A percentile compares a stretch with the other conserved stretches of the same genome.
phyloP scores from a whole-genome alignment of 2,329 filamentous ascomycete genomes.

The Ophiostoma quercus region DNA sequence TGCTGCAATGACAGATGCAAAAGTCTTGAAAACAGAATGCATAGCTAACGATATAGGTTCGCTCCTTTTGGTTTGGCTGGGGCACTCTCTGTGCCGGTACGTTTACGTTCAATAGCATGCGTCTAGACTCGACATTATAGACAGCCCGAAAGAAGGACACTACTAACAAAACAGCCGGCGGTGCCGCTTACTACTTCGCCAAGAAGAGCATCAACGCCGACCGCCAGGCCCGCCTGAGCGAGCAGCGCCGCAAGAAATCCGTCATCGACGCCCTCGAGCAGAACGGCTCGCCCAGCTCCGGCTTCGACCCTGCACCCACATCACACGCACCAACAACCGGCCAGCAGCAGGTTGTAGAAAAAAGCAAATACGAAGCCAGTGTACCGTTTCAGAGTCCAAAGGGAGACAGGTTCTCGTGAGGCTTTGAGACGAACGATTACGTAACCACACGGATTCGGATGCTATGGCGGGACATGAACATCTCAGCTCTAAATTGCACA shows the following conservation, averaged over 20 bases:
- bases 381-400: slow-evolving; percentile 71
- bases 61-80: slow-evolving; percentile 61
- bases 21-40: not conserved
- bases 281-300: slow-evolving; percentile 24
- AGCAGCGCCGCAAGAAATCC: slow-evolving; percentile 59
- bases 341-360: slow-evolving; percentile 61
- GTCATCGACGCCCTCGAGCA: slow-evolving; percentile 52
- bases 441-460: not conserved
- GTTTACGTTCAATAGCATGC: slow-evolving; percentile 30
- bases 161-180: slow-evolving; percentile 58
- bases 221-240: slow-evolving; percentile 65
- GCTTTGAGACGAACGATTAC: not conserved
- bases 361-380: slow-evolving; percentile 83
- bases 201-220: slow-evolving; percentile 93
- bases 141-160: not conserved
- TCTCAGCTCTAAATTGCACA: slow-evolving; percentile 9
- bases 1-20: not conserved
- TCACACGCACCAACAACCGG: slow-evolving; percentile 72
- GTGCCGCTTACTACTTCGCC: slow-evolving; percentile 89
- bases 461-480: not conserved
- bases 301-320: slow-evolving; percentile 73
- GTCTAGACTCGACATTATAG: not conserved
- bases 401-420: slow-evolving; percentile 75
- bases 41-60: slow-evolving; percentile 24
- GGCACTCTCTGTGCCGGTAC: slow-evolving; percentile 78